Percentiles rank a stretch among this genome's conserved stretches.
These are phyloP conservation scores for Melampsora medusae DNA, from an alignment of 1,284 basidiomycete genomes.

Conservation along the genomic window DNA sequence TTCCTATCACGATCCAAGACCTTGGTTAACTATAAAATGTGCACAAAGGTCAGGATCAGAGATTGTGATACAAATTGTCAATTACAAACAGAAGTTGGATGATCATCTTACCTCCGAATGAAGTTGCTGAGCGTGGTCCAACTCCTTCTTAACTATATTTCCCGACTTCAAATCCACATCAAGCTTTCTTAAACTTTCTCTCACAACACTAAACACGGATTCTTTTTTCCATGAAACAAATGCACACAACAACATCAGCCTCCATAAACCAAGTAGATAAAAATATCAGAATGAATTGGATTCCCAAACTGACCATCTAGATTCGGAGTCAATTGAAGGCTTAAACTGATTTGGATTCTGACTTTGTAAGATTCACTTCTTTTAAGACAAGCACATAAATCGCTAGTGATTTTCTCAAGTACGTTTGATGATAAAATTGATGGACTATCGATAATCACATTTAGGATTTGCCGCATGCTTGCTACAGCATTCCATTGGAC, in stretches of 20 bases:
- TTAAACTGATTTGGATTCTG: constrained; percentile 35
- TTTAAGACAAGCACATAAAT: constrained; percentile 8
- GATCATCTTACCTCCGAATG: background rate
- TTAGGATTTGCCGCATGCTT: constrained; percentile 19
- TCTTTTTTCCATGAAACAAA: background rate
- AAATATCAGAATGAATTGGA: background rate
- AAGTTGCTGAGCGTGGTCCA: constrained; percentile 26
- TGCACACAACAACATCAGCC: background rate
- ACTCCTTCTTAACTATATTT: constrained; percentile 24
- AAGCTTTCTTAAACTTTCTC: background rate
- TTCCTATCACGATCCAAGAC: background rate
- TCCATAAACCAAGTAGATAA: background rate
- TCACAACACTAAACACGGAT: background rate
- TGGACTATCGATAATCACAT: background rate
- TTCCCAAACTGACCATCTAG: background rate
- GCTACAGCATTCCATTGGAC: constrained; percentile 42
- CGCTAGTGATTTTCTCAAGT: background rate
- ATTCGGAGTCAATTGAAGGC: constrained; percentile 12
- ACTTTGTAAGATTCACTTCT: constrained; percentile 31
- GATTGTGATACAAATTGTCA: background rate
- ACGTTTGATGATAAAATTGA: background rate
- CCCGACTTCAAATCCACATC: background rate
- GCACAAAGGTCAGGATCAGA: background rate
- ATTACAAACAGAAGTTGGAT: background rate
- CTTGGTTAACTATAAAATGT: background rate